Conservation (phyloP, 768 basidiomycete species). For the Lactarius hatsudake region DNA sequence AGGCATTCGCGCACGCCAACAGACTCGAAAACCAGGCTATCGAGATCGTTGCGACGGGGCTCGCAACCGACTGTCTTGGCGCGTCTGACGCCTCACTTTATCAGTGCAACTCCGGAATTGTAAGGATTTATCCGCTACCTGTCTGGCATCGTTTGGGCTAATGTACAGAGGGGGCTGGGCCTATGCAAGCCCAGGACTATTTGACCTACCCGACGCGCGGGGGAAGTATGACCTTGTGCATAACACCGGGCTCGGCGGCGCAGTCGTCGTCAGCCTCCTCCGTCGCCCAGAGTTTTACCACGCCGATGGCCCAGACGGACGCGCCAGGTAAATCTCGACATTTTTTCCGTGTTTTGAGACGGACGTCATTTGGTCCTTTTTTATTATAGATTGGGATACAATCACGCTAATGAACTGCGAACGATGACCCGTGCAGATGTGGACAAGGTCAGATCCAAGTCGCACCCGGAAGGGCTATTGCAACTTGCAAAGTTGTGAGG, state of each 20-base stretch:
- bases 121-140: slow-evolving; percentile 31
- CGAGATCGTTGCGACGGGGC: slow-evolving; percentile 68
- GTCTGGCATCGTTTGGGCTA: not conserved
- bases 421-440: slow-evolving; percentile 62
- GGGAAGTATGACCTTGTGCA: slow-evolving; percentile 82
- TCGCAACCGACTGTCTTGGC: slow-evolving; percentile 62
- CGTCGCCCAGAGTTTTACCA: slow-evolving; percentile 76
- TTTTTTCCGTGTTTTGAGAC: no score
- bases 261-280: slow-evolving; percentile 72
- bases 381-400: slow-evolving; percentile 50
- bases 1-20: slow-evolving; percentile 70
- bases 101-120: slow-evolving; percentile 75
- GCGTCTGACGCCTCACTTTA: slow-evolving; percentile 37
- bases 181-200: slow-evolving; percentile 77
- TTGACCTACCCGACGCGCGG: slow-evolving; percentile 56
- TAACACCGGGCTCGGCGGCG: slow-evolving; percentile 80
- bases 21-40: slow-evolving; percentile 83
- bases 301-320: slow-evolving; percentile 61
- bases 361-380: no score
- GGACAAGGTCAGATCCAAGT: slow-evolving; percentile 72
- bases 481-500: slow-evolving; percentile 41
- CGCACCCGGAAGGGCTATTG: slow-evolving; percentile 47
- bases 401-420: slow-evolving; percentile 69
- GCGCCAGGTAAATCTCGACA: slow-evolving; percentile 46
- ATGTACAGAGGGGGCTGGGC: slow-evolving; percentile 62